These are phyloP conservation scores for Suillus subaureus DNA, from an alignment of 768 basidiomycete genomes.

Conservation along the genomic window DNA sequence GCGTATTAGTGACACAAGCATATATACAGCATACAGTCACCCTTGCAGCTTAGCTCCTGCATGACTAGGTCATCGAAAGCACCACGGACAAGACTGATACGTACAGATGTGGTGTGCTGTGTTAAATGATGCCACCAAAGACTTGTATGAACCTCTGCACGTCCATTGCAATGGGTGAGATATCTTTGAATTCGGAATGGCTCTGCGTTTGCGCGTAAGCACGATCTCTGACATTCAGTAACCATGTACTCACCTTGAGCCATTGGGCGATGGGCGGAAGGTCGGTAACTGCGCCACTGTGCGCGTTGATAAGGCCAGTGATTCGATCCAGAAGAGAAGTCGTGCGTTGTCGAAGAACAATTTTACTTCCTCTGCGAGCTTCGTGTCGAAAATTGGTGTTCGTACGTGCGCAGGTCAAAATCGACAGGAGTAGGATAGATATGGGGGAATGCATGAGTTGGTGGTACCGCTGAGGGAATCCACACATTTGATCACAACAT, in stretches of 20 bases:
- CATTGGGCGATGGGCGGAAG: not conserved
- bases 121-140: too few species aligned
- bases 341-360: conserved; percentile 3
- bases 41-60: too few species aligned
- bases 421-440: not conserved
- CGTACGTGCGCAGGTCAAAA: not conserved
- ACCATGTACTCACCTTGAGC: not conserved
- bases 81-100: not conserved
- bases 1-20: too few species aligned
- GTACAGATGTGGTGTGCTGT: not conserved
- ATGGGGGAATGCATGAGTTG: not conserved
- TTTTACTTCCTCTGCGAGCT: not conserved
- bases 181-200: too few species aligned
- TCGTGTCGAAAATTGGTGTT: not conserved
- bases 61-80: too few species aligned
- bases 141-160: too few species aligned
- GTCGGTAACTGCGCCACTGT: too few species aligned
- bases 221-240: too few species aligned
- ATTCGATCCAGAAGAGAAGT: conserved; percentile 11
- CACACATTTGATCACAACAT: conserved; percentile 7
- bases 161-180: too few species aligned
- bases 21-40: too few species aligned
- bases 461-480: not conserved
- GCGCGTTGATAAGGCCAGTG: not conserved
- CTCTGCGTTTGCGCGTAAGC: too few species aligned